Conservation (phyloP, 306 rosid species). For the Aeschynomene evenia region DNA sequence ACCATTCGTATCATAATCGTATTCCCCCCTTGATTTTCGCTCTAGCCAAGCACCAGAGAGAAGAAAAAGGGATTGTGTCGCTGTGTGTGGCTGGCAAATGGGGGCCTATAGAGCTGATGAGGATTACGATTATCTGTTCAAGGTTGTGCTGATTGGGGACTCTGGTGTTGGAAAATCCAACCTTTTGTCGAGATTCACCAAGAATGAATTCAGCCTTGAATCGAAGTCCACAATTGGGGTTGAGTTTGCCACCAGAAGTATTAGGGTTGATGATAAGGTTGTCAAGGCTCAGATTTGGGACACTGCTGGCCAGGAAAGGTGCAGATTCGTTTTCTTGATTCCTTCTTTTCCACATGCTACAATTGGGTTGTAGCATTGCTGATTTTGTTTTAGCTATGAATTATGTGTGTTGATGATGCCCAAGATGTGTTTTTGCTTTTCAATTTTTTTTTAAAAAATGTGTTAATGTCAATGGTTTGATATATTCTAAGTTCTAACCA, state of each 20-base stretch:
- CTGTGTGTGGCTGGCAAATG: conserved; percentile 37
- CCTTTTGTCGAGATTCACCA: conserved; percentile 75
- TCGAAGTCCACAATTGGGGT: conserved; percentile 90
- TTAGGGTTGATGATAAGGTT: conserved; percentile 75
- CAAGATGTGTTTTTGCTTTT: neutral
- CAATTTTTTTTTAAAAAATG: neutral
- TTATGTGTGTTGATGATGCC: neutral
- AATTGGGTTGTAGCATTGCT: neutral
- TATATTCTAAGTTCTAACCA: neutral
- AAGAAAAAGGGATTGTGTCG: neutral
- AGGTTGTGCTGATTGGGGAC: conserved; percentile 84
- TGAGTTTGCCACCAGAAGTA: conserved; percentile 89
- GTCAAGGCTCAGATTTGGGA: conserved; percentile 97
- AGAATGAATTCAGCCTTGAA: conserved; percentile 74
- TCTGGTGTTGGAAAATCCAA: conserved; percentile 91
- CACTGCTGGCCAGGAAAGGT: conserved; percentile 95
- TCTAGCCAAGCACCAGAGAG: conserved; percentile 23
- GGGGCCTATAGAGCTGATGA: conserved; percentile 81
- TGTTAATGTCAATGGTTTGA: conserved; percentile 14
- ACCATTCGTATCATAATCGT: neutral
- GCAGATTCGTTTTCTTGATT: conserved; percentile 14
- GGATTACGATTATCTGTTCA: conserved; percentile 78
- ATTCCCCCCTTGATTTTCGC: conserved; percentile 25
- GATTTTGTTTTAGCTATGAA: neutral
- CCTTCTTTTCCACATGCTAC: neutral